Conservation (phyloP, 2,329 filamentous ascomycete species). For the Penicillium sp. region DNA sequence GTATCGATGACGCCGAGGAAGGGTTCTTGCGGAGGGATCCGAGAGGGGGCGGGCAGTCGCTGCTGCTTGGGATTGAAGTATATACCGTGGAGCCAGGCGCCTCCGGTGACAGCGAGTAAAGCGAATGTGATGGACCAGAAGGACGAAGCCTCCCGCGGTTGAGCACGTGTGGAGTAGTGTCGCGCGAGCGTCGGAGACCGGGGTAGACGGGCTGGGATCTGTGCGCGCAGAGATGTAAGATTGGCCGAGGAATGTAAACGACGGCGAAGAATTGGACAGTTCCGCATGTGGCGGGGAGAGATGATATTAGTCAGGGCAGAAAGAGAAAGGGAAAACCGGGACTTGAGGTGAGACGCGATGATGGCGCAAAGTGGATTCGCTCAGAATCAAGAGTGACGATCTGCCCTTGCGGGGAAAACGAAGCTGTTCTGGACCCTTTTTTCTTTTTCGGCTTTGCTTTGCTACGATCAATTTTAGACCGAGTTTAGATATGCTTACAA, state of each 20-base stretch:
- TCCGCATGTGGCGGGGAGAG: slow-evolving; percentile 35
- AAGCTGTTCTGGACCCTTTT: neutral
- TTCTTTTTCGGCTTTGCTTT: neutral
- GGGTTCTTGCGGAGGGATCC: slow-evolving; percentile 17
- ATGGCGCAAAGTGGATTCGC: slow-evolving; percentile 9
- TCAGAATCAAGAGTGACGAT: slow-evolving; percentile 6
- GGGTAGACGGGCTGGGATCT: slow-evolving; percentile 24
- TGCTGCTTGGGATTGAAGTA: slow-evolving; percentile 21
- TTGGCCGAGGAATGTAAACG: slow-evolving; percentile 33
- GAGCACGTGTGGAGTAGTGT: slow-evolving; percentile 28
- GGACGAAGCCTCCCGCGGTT: slow-evolving; percentile 37
- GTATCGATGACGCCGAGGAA: slow-evolving; percentile 38
- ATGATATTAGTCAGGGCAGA: slow-evolving; percentile 4
- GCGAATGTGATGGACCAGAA: slow-evolving; percentile 39
- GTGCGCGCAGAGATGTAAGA: slow-evolving; percentile 17
- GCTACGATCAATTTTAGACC: neutral
- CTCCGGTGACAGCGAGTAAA: slow-evolving; percentile 34
- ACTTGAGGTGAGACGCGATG: neutral
- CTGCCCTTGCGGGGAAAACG: slow-evolving; percentile 4
- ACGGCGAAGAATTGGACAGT: slow-evolving; percentile 29
- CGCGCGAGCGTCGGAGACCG: slow-evolving; percentile 24
- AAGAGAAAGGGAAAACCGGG: neutral
- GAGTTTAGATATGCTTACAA: neutral
- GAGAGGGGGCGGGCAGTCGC: slow-evolving; percentile 7
- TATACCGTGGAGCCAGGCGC: slow-evolving; percentile 35